A percentile compares a stretch with the other conserved stretches of the same genome.
phyloP scores from a whole-genome alignment of 225 moss, liverwort and hornwort genomes.

The Pseudoscleropodium purum region DNA sequence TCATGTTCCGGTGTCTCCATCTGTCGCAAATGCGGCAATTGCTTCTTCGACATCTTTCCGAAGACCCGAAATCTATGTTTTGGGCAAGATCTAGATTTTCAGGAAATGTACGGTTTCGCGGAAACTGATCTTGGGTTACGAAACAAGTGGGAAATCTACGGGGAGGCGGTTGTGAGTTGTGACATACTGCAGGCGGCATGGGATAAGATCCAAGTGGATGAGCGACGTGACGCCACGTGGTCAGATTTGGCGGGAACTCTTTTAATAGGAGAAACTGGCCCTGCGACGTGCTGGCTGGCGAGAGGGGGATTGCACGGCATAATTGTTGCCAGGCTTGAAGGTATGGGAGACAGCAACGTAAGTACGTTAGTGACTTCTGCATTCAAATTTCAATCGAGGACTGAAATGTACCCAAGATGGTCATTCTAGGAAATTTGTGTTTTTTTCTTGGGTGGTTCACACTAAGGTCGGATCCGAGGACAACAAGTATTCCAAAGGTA shows the following conservation, averaged over 20 bases:
- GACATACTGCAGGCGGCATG: too few relatives aligned
- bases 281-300: background rate
- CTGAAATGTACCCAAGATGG: background rate
- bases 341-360: background rate
- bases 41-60: background rate
- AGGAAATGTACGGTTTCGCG: background rate
- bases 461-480: too few relatives aligned
- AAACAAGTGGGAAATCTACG: background rate
- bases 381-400: background rate
- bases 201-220: background rate
- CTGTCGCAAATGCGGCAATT: background rate
- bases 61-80: background rate
- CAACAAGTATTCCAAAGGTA: too few relatives aligned
- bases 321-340: background rate
- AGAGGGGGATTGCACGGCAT: background rate
- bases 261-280: background rate
- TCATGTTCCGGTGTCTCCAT: background rate
- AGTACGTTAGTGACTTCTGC: background rate
- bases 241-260: background rate
- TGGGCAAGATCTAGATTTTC: background rate
- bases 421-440: background rate
- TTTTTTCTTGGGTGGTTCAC: background rate
- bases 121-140: accelerated
- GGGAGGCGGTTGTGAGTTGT: too few relatives aligned
- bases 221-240: background rate